A percentile compares a stretch with the other conserved stretches of the same genome.
Evolutionary conservation across 352 stramenopile species (phyloP).

Genomic region (Phytophthora foliorum): DNA sequence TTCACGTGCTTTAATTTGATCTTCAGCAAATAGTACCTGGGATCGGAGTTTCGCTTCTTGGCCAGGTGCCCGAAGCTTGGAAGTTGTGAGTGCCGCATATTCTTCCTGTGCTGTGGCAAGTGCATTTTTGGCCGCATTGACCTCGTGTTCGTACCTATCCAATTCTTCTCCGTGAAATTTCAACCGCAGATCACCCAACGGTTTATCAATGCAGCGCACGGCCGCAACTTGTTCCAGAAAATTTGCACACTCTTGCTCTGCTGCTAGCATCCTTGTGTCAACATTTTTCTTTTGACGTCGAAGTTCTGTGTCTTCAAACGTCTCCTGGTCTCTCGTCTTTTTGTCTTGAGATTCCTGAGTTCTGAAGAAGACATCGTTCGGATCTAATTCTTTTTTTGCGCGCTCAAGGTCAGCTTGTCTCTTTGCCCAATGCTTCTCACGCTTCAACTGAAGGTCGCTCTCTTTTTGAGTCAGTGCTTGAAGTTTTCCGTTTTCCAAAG

Average conservation of each 20-base stretch:
- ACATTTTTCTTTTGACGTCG: constrained; percentile 53
- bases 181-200: constrained; percentile 60
- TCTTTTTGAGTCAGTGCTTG: constrained; percentile 62
- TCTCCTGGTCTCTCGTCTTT: constrained; percentile 62
- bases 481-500: constrained; percentile 67
- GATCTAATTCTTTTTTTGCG: constrained; percentile 78
- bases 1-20: constrained; percentile 73
- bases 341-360: constrained; percentile 73
- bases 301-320: constrained; percentile 65
- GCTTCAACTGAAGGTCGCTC: constrained; percentile 53
- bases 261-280: constrained; percentile 50
- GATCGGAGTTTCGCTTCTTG: constrained; percentile 67
- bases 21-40: constrained; percentile 79
- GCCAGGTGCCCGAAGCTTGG: constrained; percentile 54
- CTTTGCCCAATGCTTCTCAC: constrained; percentile 71
- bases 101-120: constrained; percentile 71
- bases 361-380: constrained; percentile 82
- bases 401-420: constrained; percentile 70
- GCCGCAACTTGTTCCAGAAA: constrained; percentile 46
- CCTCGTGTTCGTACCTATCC: constrained; percentile 51
- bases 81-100: constrained; percentile 65
- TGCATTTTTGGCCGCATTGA: constrained; percentile 55
- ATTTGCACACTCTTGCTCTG: constrained; percentile 47
- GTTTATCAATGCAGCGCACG: constrained; percentile 52
- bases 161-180: constrained; percentile 75